Base-by-base conservation (phyloP, 495 filamentous ascomycete genomes). In the Neurospora sublineolata region DNA sequence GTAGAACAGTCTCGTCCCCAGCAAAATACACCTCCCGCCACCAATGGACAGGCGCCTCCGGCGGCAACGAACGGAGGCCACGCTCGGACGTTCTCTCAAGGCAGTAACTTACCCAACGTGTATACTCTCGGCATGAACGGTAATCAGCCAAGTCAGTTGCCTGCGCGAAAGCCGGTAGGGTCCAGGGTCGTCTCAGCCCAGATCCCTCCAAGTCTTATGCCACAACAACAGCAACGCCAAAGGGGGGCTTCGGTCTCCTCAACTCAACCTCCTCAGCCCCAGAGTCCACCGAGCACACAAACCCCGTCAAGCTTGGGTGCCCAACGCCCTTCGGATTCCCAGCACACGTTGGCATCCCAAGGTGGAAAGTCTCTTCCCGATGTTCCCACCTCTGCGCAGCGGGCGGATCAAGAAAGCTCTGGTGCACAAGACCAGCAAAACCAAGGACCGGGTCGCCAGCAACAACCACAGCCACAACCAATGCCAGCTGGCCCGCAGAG, bases 1-100 rank as follows among this genome's bases (percentile, higher is more conserved):
- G 20, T 69, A 3, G 76, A 79, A 5, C 72, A 72, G 27, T 39
- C 74, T n/a, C 71, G 75, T 11, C 68, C 72, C 27, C 72, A 71
- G 44, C 52, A 33, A 33, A 75, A 52, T 41, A 73, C 70, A 3
- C 75, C 77, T 14, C 79, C 77, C 8, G 72, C 68, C 52, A 75
- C 52, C 14, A 36, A 36, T 30, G 52, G 27, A 64, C 52, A 64
- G 27, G 52, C 52, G 27, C 52, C 52, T 64, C 27, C 52, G 30
- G 52, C 6, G 30, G 52, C 52, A 30, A 18, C 27, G 14, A 64
- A 64, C 14, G 52, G 52, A 64, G 52, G 27, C 16, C 52, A 33
- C 14, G 52, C 23, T 14, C 52, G 27, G 27, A 64, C 52, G 27
- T 64, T 64, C 12, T 64, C 52, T 33, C 52, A 64, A 64, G 52